Conservation (phyloP, 805 yeast species). For the Metschnikowia borealis region DNA sequence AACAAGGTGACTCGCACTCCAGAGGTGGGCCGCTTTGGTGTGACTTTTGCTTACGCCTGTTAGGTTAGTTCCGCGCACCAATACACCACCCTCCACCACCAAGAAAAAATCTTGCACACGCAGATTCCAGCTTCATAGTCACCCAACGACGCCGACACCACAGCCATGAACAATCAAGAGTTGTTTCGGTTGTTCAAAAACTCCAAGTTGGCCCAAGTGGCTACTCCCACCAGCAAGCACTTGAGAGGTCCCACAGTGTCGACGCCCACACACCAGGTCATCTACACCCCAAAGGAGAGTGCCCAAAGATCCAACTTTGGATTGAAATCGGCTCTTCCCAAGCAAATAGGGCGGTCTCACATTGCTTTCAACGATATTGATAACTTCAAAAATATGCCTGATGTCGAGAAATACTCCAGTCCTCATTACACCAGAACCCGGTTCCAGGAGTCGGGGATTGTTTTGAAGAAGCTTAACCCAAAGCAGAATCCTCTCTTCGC, state of each 20-base stretch:
- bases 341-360: constrained; percentile 52
- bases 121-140: background rate
- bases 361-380: constrained; percentile 65
- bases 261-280: constrained; percentile 67
- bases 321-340: constrained; percentile 65
- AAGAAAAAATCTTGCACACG: background rate
- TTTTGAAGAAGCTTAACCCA: constrained; percentile 32
- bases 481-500: constrained; percentile 43
- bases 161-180: constrained; percentile 16
- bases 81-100: constrained; percentile 13
- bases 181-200: constrained; percentile 29
- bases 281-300: constrained; percentile 64
- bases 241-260: constrained; percentile 26
- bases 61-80: constrained; percentile 21
- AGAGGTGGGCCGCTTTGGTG: constrained; percentile 49
- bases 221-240: constrained; percentile 33
- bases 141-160: background rate
- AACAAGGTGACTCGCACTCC: constrained; percentile 40
- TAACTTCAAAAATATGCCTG: constrained; percentile 62
- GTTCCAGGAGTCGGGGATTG: constrained; percentile 65
- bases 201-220: constrained; percentile 44
- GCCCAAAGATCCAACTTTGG: constrained; percentile 72
- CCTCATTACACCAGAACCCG: constrained; percentile 56
- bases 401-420: constrained; percentile 62
- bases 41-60: constrained; percentile 60